Conservation (phyloP, 176 grass and related monocot genomes). For the Avena insularis region DNA sequence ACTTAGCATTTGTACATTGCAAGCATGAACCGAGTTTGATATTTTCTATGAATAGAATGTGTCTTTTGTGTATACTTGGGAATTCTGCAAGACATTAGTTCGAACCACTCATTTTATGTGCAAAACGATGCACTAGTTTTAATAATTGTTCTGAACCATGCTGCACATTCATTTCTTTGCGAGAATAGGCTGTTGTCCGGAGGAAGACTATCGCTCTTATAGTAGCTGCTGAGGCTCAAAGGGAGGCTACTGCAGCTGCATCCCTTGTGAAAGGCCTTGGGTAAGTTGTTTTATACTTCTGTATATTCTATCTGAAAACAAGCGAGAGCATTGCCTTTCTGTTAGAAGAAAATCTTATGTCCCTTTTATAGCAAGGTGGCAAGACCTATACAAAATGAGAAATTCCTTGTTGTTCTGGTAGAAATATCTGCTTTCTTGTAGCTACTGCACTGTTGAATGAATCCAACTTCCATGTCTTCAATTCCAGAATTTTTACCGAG, state of each 20-base stretch:
- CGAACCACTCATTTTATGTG: background rate
- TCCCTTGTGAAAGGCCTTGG: conserved; percentile 90
- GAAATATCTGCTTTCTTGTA: background rate
- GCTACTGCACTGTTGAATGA: background rate
- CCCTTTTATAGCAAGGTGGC: background rate
- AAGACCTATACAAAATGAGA: background rate
- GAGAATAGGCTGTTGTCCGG: conserved; percentile 73
- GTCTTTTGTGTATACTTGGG: background rate
- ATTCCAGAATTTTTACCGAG: conserved; percentile 86
- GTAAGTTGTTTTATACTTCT: conserved; percentile 49
- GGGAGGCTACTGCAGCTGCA: conserved; percentile 85
- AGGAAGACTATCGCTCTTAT: conserved; percentile 92
- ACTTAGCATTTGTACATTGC: conserved; percentile 13
- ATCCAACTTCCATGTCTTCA: background rate
- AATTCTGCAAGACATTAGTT: background rate
- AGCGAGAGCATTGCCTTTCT: background rate
- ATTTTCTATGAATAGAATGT: conserved; percentile 13
- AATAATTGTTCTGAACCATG: background rate
- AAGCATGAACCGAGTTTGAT: background rate
- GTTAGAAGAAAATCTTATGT: background rate
- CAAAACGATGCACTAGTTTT: background rate
- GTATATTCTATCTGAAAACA: background rate
- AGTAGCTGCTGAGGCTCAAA: conserved; percentile 89
- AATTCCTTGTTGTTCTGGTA: background rate
- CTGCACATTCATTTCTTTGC: conserved; percentile 39